Evolutionary conservation across 2,329 filamentous ascomycete genomes (phyloP).

Genomic region (Stachybotrys echinatus): DNA sequence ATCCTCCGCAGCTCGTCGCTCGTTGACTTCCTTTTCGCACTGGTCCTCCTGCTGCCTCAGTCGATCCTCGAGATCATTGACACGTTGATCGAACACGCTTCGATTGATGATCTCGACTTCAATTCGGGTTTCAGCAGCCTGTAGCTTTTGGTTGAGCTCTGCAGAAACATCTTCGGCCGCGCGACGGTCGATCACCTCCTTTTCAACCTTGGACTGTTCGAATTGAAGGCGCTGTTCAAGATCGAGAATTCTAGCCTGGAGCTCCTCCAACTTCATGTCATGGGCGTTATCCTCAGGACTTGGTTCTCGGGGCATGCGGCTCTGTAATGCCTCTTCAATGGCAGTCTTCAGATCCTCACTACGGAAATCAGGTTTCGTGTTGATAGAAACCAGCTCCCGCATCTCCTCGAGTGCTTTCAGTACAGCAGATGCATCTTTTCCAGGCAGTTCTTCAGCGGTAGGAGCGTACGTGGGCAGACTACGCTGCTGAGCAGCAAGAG

Average conservation of each 20-base stretch:
- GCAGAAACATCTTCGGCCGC: slow-evolving; percentile 47
- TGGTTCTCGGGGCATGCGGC: slow-evolving; percentile 47
- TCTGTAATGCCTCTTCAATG: slow-evolving; percentile 58
- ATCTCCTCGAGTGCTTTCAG: slow-evolving; percentile 63
- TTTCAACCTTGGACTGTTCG: slow-evolving; percentile 43
- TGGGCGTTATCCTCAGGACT: slow-evolving; percentile 43
- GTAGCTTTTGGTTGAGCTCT: slow-evolving; percentile 49
- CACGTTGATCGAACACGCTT: slow-evolving; percentile 53
- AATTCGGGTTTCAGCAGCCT: slow-evolving; percentile 52
- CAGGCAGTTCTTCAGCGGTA: slow-evolving; percentile 16
- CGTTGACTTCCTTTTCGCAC: slow-evolving; percentile 58
- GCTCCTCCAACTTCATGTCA: slow-evolving; percentile 48
- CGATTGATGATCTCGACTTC: slow-evolving; percentile 58
- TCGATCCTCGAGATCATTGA: slow-evolving; percentile 65
- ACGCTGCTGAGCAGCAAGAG: slow-evolving; percentile 54
- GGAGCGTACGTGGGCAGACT: slow-evolving; percentile 22
- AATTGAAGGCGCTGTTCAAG: slow-evolving; percentile 51
- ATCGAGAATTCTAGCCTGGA: slow-evolving; percentile 54
- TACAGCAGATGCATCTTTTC: slow-evolving; percentile 39
- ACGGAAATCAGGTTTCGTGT: slow-evolving; percentile 13
- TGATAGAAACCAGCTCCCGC: slow-evolving; percentile 40
- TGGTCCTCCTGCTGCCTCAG: slow-evolving; percentile 58
- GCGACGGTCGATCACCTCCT: slow-evolving; percentile 42
- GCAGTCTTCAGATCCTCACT: slow-evolving; percentile 53
- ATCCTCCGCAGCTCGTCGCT: slow-evolving; percentile 65